A percentile compares a stretch with the other conserved stretches of the same genome.
Conservation (phyloP, 495 filamentous ascomycete genomes). For the Penicillium silybi region DNA sequence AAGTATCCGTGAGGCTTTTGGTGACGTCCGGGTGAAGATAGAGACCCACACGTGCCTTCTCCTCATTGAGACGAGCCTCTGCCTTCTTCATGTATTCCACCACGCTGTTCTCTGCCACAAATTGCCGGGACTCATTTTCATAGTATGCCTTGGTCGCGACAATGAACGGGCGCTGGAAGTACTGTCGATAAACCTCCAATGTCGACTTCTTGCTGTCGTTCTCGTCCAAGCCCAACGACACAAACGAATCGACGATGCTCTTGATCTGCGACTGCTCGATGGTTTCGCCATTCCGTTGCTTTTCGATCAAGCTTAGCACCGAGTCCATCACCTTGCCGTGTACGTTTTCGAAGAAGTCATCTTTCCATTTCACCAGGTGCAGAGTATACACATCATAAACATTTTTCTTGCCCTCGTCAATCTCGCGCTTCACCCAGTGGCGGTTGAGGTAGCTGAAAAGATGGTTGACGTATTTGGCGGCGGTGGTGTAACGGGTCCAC, state of each 20-base stretch:
- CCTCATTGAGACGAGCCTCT: slow-evolving; percentile 83
- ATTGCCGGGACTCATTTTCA: slow-evolving; percentile 85
- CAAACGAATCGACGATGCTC: slow-evolving; percentile 94
- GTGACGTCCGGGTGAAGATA: slow-evolving; percentile 91
- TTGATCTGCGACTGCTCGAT: slow-evolving; percentile 97
- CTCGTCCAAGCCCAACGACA: slow-evolving; percentile 92
- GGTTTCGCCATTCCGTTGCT: slow-evolving; percentile 95
- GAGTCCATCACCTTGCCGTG: slow-evolving; percentile 90
- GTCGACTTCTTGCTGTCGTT: slow-evolving; percentile 89
- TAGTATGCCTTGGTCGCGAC: slow-evolving; percentile 82
- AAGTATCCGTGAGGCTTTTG: slow-evolving; percentile 75
- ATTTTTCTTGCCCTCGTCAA: slow-evolving; percentile 98
- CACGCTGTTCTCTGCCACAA: slow-evolving; percentile 93
- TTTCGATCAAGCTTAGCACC: slow-evolving; percentile 92
- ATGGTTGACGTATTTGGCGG: slow-evolving; percentile 95
- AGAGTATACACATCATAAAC: slow-evolving; percentile 97
- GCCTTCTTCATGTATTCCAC: slow-evolving; percentile 99
- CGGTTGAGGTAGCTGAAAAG: slow-evolving; percentile 95
- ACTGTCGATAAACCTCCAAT: slow-evolving; percentile 85
- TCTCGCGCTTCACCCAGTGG: slow-evolving; percentile 98
- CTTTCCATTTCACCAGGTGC: slow-evolving; percentile 91
- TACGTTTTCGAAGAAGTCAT: slow-evolving; percentile 80
- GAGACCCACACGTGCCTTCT: slow-evolving; percentile 88
- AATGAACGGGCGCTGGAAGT: slow-evolving; percentile 92
- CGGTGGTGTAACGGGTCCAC: slow-evolving; percentile 93